Percentiles rank a stretch among this genome's conserved stretches.
Evolutionary conservation across 176 grass and related monocot genomes (phyloP).

Genomic region (Carex myosuroides): DNA sequence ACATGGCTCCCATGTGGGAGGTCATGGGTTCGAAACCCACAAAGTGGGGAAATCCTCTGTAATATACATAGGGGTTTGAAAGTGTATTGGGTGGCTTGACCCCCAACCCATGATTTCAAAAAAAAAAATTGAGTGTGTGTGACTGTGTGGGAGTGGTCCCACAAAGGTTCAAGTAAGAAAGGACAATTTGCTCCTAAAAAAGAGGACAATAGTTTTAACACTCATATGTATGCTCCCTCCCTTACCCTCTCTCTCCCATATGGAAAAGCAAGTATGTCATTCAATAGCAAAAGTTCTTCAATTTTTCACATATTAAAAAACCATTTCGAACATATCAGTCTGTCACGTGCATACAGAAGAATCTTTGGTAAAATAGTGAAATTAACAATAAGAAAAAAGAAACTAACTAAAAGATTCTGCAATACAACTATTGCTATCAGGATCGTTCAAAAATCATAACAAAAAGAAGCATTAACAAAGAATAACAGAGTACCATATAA

Average conservation of each 20-base stretch:
- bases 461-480: background rate
- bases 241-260: background rate
- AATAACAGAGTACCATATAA: background rate
- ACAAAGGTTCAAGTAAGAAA: background rate
- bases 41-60: too few relatives aligned
- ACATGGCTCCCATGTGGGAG: too few relatives aligned
- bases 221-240: background rate
- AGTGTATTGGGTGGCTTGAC: too few relatives aligned
- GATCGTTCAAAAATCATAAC: conserved; percentile 2
- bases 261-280: background rate
- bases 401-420: background rate
- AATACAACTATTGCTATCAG: background rate
- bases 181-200: background rate
- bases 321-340: background rate
- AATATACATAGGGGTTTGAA: too few relatives aligned
- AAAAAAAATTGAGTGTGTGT: background rate
- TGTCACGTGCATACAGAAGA: background rate
- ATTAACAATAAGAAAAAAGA: background rate
- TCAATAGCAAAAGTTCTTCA: background rate
- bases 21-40: too few relatives aligned
- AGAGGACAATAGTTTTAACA: background rate
- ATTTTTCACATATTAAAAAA: background rate
- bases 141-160: background rate
- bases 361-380: background rate
- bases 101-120: too few relatives aligned